Base-by-base conservation (phyloP, 768 basidiomycete species). In the Chalciporus pseudorubinellus region DNA sequence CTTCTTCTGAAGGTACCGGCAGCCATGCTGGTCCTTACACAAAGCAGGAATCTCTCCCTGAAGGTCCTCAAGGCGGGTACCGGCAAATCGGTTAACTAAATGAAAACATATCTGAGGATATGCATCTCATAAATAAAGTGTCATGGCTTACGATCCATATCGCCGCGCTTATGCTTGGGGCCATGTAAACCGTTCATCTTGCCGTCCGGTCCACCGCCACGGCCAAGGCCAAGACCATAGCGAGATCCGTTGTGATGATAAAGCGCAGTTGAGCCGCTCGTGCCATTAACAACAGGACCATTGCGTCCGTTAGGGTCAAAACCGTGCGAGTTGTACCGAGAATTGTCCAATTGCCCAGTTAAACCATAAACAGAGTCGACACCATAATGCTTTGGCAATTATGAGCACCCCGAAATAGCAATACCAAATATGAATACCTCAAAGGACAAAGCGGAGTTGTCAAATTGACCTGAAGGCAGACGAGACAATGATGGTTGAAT, bases 11-110 rank as follows among this genome's bases (percentile, higher is more conserved):
- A 99, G 74, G 67, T 98, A 99, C 31, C 97, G 84, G 66, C 97
- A 99, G 3, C 97, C 97, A 70, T 98, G 95, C 70, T 99, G 97
- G 70, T 99, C 97, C 69, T 98, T 98, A 82, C 97, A 98, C 16
- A 99, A 72, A 1, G 83, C 77, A 13, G 93, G 84, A 53, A 99
- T 95, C 70, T 99, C 95, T 52, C 95, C 95, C 59, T 89, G 87
- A 20, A 99, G 74, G 63, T 99, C 97, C 66, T 99, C 97, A 48
- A 99, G 77, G 39, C 94, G 85, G 26, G 93, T 95, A 7, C 95
- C 95, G 26, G 95, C 87, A 67, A 98, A 99, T 6, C 97, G 87
- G 74, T 99, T 99, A 71, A 95, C 94, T 94, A 14, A 2, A 18
- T 16, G 41, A 19, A 51, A 44, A 6, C 36, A 45, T 40, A 46